Percentiles rank a stretch among this genome's conserved stretches.
Evolutionary conservation across 352 stramenopile species (phyloP).

Genomic region (Globisporangium takayamanum): DNA sequence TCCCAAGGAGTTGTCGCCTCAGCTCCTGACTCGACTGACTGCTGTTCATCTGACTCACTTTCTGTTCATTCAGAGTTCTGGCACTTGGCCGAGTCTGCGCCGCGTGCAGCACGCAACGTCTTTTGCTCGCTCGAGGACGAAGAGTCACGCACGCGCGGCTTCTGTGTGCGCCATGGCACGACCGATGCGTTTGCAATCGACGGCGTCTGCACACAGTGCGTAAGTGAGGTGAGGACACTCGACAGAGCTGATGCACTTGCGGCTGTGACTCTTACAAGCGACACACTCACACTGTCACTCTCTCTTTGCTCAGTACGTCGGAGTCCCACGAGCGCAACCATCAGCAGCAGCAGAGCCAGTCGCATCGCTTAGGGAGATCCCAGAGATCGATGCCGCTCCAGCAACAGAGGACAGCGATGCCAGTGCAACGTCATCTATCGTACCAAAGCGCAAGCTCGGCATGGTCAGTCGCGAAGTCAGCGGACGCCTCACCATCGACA

Average conservation of each 20-base stretch:
- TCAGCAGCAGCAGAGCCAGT: too few relatives aligned
- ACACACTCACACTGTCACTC: too few relatives aligned
- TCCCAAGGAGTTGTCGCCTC: background rate
- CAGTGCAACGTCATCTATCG: background rate
- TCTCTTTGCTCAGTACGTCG: too few relatives aligned
- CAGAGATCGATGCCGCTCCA: too few relatives aligned
- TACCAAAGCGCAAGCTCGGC: conserved; percentile 1
- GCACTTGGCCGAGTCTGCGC: conserved; percentile 28
- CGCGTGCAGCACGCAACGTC: conserved; percentile 22
- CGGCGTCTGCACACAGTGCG: conserved; percentile 40
- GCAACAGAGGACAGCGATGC: background rate
- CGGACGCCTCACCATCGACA: background rate
- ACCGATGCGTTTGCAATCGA: conserved; percentile 35
- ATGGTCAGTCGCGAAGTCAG: conserved; percentile 2
- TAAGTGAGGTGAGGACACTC: conserved; percentile 28
- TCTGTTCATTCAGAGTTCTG: conserved; percentile 34
- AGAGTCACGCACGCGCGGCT: conserved; percentile 23
- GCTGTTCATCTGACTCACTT: background rate
- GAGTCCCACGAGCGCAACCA: too few relatives aligned
- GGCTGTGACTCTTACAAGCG: too few relatives aligned
- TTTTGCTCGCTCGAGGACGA: conserved; percentile 31
- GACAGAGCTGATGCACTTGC: too few relatives aligned
- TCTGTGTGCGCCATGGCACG: conserved; percentile 55
- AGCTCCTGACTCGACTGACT: too few relatives aligned
- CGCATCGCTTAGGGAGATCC: too few relatives aligned